Evolutionary conservation across 176 grass and related monocot genomes (phyloP).

Genomic region (Rhynchospora breviuscula): DNA sequence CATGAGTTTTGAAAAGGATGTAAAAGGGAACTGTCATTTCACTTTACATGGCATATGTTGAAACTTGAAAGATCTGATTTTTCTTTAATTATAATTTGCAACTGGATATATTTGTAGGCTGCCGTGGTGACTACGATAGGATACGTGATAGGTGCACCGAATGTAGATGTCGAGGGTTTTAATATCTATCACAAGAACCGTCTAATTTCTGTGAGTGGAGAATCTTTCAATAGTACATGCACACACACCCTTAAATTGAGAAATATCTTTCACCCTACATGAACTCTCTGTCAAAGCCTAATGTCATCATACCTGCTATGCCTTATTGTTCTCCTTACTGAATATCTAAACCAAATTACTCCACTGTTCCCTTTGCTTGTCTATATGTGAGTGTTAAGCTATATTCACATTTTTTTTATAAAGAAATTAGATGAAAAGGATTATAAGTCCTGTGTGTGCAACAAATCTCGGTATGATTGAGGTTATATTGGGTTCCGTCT

Average conservation of each 20-base stretch:
- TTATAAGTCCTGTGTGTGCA: neutral
- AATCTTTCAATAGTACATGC: neutral
- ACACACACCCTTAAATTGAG: neutral
- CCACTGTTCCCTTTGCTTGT: neutral
- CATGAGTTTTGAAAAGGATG: neutral
- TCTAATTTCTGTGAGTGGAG: conserved; percentile 71
- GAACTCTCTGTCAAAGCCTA: neutral
- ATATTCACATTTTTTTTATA: neutral
- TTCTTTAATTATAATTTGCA: no score
- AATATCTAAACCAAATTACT: neutral
- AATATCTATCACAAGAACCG: conserved; percentile 98
- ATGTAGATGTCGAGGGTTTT: conserved; percentile 86
- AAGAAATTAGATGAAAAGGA: neutral
- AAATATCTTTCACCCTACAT: neutral
- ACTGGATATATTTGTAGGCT: conserved; percentile 32
- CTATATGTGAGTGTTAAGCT: neutral
- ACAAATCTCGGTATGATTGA: neutral
- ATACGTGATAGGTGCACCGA: conserved; percentile 87
- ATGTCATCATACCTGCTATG: neutral
- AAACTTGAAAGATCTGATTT: neutral
- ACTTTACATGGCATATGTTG: neutral
- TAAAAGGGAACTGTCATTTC: neutral
- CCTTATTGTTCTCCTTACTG: neutral
- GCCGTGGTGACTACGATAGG: conserved; percentile 79
- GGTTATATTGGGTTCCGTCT: neutral